Evolutionary conservation across 2,329 filamentous ascomycete genomes (phyloP).

Genomic region (Ceratocystis diversiconidia): DNA sequence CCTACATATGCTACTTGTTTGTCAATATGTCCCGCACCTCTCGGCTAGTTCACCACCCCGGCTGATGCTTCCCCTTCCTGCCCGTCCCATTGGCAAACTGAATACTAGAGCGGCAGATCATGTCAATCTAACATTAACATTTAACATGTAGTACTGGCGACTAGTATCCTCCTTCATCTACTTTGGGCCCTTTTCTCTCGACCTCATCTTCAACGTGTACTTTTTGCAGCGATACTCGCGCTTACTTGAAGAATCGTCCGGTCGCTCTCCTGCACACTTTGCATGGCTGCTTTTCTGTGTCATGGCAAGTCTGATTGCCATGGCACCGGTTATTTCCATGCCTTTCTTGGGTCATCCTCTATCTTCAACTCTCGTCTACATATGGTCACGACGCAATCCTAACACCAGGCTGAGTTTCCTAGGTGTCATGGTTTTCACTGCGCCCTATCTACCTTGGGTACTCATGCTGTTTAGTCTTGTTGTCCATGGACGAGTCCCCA

Average conservation of each 20-base stretch:
- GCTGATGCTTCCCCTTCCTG: not conserved
- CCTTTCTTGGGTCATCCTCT: constrained; percentile 89
- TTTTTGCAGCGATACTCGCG: constrained; percentile 94
- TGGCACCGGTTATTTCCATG: constrained; percentile 80
- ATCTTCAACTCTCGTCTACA: constrained; percentile 88
- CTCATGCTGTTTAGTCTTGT: constrained; percentile 83
- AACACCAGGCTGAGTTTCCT: constrained; percentile 81
- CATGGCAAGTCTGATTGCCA: constrained; percentile 58
- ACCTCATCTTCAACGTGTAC: constrained; percentile 94
- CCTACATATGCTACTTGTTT: no score
- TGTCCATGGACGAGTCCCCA: constrained; percentile 79
- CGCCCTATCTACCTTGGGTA: constrained; percentile 92
- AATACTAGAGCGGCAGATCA: no score
- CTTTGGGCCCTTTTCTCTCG: constrained; percentile 85
- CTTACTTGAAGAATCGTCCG: constrained; percentile 87
- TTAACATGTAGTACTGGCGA: constrained; percentile 65
- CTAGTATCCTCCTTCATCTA: constrained; percentile 94
- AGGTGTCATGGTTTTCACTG: constrained; percentile 78
- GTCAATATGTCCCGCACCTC: not conserved
- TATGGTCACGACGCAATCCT: constrained; percentile 91
- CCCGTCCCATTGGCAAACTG: not conserved
- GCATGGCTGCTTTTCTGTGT: constrained; percentile 87
- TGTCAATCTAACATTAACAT: constrained; percentile 7
- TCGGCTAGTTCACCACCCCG: not conserved
- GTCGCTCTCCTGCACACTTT: constrained; percentile 80